Evolutionary conservation across 2,329 filamentous ascomycete genomes (phyloP).

Genomic region (Penicillium sp.): DNA sequence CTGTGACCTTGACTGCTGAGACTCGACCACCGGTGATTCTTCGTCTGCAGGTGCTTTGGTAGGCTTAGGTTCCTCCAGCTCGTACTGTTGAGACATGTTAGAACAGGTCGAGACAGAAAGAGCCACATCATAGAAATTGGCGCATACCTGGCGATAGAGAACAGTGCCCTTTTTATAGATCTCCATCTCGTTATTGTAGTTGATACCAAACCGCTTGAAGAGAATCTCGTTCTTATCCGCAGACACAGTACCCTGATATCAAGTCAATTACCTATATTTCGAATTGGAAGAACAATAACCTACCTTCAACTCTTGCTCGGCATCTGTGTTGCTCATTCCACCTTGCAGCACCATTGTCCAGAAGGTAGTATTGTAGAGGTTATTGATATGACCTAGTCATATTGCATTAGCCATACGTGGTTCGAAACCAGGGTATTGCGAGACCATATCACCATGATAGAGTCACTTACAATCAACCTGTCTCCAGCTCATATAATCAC

Average conservation of each 20-base stretch:
- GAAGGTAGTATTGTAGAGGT: slow-evolving; percentile 96
- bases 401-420: not conserved
- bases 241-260: slow-evolving; percentile 70
- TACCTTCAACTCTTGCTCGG: slow-evolving; percentile 76
- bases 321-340: slow-evolving; percentile 71
- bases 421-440: not conserved
- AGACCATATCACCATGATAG: no score
- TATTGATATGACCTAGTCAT: slow-evolving; percentile 83
- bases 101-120: not conserved
- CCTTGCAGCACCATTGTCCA: slow-evolving; percentile 83
- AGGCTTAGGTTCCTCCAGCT: slow-evolving; percentile 60
- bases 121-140: not conserved
- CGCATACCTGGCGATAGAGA: slow-evolving; percentile 71
- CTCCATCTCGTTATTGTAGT: slow-evolving; percentile 95
- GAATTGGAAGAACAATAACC: slow-evolving; percentile 17
- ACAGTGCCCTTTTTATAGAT: slow-evolving; percentile 94
- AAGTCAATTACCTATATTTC: slow-evolving; percentile 2
- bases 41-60: slow-evolving; percentile 26
- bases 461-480: slow-evolving; percentile 83
- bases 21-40: slow-evolving; percentile 35
- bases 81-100: slow-evolving; percentile 55
- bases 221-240: slow-evolving; percentile 95
- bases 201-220: slow-evolving; percentile 83
- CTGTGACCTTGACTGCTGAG: slow-evolving; percentile 72
- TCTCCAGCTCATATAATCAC: slow-evolving; percentile 96